Evolutionary conservation across 1,284 basidiomycete genomes (phyloP).

Genomic region (Boletus sp.): DNA sequence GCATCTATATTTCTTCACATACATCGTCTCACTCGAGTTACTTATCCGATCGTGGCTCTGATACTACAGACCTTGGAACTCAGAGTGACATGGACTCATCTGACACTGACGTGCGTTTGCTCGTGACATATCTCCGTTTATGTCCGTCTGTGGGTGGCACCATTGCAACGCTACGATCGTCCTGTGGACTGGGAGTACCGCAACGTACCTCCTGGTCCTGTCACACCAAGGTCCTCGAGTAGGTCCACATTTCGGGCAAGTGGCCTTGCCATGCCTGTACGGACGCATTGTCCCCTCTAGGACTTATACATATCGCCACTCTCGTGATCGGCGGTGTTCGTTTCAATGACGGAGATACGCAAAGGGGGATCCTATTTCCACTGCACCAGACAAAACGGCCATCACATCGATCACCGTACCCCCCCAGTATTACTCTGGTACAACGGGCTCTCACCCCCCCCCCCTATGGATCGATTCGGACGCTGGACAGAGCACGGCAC

Average conservation of each 20-base stretch:
- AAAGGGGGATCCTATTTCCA: not conserved
- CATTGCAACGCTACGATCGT: too few relatives aligned
- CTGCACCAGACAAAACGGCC: not conserved
- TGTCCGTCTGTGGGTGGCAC: not conserved
- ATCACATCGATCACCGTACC: not conserved
- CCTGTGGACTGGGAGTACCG: too few relatives aligned
- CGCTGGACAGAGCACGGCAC: not conserved
- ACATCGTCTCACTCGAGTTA: not conserved
- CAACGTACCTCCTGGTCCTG: not conserved
- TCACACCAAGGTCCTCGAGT: not conserved
- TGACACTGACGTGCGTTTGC: not conserved
- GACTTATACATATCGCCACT: not conserved
- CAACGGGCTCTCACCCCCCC: too few relatives aligned
- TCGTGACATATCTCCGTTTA: not conserved
- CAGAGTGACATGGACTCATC: not conserved
- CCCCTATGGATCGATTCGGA: not conserved
- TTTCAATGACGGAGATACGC: not conserved
- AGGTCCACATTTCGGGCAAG: not conserved
- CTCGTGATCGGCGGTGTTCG: not conserved
- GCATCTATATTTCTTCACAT: not conserved
- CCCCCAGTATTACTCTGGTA: not conserved
- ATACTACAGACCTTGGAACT: not conserved
- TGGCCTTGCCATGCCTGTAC: not conserved
- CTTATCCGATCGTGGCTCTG: not conserved
- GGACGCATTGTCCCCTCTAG: not conserved